Percentiles rank a stretch among this genome's conserved stretches.
These are phyloP conservation scores for Metarhizium anisopliae DNA, from an alignment of 2,329 filamentous ascomycete species.

Conservation along the genomic window DNA sequence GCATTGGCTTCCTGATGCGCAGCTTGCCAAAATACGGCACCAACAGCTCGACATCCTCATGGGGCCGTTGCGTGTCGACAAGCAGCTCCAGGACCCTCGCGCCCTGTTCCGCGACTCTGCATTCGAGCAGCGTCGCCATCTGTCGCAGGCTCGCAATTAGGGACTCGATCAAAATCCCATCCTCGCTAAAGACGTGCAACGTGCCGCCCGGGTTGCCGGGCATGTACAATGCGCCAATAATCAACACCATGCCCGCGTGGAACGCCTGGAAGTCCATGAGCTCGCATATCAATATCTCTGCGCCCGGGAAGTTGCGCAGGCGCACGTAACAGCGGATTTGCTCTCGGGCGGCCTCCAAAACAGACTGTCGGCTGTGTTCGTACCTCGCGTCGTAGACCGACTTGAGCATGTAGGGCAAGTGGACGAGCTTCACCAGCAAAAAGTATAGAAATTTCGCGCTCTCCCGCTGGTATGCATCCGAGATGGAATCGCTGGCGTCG, in stretches of 20 bases:
- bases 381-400: slow-evolving; percentile 25
- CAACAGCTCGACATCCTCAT: neutral
- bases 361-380: slow-evolving; percentile 26
- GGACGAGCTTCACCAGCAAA: slow-evolving; percentile 28
- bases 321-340: slow-evolving; percentile 26
- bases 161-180: neutral
- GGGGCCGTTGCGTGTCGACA: neutral
- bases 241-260: no score
- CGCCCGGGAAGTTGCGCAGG: slow-evolving; percentile 15
- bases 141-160: slow-evolving; percentile 3
- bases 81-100: slow-evolving; percentile 2
- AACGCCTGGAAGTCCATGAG: no score
- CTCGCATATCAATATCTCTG: neutral
- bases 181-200: no score
- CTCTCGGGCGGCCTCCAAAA: slow-evolving; percentile 31
- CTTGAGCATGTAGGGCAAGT: slow-evolving; percentile 37
- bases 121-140: slow-evolving; percentile 4
- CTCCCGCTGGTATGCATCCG: slow-evolving; percentile 7
- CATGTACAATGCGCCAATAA: no score
- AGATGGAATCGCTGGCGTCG: neutral
- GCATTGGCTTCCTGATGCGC: neutral
- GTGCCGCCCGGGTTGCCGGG: no score
- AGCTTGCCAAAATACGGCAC: slow-evolving; percentile 8
- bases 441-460: slow-evolving; percentile 28
- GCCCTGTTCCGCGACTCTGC: slow-evolving; percentile 6